Evolutionary conservation across 2,329 filamentous ascomycete genomes (phyloP), one percentile per base, ranked within the genome.

Genomic region (Colletotrichum abscissum): DNA sequence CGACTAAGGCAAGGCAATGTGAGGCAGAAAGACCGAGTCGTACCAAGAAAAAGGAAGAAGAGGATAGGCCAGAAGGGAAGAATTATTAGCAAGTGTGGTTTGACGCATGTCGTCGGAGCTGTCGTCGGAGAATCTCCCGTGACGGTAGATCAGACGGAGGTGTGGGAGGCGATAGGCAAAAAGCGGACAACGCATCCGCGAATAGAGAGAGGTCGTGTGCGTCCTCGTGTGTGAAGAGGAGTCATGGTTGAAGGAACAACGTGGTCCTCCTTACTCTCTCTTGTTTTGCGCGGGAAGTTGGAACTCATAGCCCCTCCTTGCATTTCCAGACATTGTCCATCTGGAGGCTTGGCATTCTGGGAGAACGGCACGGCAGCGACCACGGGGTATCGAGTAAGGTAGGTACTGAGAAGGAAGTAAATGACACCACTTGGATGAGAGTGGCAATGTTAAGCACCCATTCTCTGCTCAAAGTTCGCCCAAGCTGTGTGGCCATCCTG

Each of bases 111-210:
- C 19, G 60, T 57, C 67, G 71, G 71, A 71, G 71, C 65, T 57
- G 46, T 58, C 22, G 60, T 62, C 67, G 71, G 71, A 71, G 71
- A 71, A 71, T 62, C 71, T 71, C 67, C 71, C 60, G 60, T 54
- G 59, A 67, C 14, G 57, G 66, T 67, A 49, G 70, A 66, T 70
- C 56, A 64, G 70, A n/a, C 42, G 35, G 52, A 33, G 9, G 42
- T n/a, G 19, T 22, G 42, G 8, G 16, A 49, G 42, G 42, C 19
- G 42, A 4, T 19, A 11, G 42, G 7, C 7, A n/a, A 22, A n/a
- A 49, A 22, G 42, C 22, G 55, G 28, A 52, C 7, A 63, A 63
- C 2, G 46, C 5, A 8, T 64, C 38, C 38, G 24, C 46, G 38
- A 22, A 14, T 63, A 28, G 12, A 24, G 16, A 46, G 57, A 46